phyloP scores from a whole-genome alignment of 2,329 filamentous ascomycete genomes.

The Bimuria novae-zelandiae region DNA sequence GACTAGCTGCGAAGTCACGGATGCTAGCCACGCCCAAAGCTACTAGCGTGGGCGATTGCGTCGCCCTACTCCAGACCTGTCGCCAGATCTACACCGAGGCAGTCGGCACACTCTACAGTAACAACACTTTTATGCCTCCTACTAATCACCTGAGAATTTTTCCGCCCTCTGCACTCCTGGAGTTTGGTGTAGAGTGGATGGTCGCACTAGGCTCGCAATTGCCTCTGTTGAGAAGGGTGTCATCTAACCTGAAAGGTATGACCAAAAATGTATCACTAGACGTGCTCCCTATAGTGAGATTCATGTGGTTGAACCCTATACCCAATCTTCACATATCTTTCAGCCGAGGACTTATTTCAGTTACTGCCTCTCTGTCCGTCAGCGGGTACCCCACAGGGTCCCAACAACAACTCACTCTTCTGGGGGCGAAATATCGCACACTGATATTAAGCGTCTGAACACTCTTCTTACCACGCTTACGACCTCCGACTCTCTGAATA shows the following conservation, averaged over 20 bases:
- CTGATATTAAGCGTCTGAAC: not conserved
- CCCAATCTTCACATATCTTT: not conserved
- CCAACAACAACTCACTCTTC: too few relatives aligned
- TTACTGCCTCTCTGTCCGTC: not conserved
- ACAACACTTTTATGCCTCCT: not conserved
- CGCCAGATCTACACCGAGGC: not conserved
- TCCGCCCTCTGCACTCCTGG: not conserved
- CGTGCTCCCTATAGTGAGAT: not conserved
- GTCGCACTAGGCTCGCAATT: not conserved
- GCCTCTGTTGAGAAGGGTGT: not conserved
- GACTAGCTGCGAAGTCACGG: not conserved
- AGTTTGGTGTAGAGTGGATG: not conserved
- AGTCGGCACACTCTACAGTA: not conserved
- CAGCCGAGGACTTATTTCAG: not conserved
- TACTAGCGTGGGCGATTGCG: not conserved
- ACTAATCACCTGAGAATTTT: not conserved
- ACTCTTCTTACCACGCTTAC: not conserved
- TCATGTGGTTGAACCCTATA: not conserved
- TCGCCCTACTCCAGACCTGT: not conserved
- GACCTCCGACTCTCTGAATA: not conserved
- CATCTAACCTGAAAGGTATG: not conserved
- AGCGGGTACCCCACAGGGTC: too few relatives aligned
- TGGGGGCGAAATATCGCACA: too few relatives aligned
- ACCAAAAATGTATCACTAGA: not conserved
- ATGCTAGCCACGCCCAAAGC: too few relatives aligned